Conservation (phyloP, 2,329 filamentous ascomycete genomes). For the Lizonia empirigonia region DNA sequence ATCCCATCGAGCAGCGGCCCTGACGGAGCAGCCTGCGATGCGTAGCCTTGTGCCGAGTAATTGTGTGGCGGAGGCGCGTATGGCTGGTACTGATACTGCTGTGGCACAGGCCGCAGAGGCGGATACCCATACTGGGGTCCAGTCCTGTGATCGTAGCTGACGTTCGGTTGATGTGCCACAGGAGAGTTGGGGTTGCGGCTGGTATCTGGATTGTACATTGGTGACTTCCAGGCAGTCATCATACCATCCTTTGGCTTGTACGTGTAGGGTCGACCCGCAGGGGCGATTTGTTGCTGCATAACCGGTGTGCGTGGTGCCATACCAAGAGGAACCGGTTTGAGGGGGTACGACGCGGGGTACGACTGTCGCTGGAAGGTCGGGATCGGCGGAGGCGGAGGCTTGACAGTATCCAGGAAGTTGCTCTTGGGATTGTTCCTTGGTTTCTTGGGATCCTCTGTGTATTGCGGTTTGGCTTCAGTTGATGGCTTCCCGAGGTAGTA, state of each 20-base stretch:
- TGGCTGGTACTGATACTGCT: slow-evolving; percentile 33
- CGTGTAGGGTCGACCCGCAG: slow-evolving; percentile 33
- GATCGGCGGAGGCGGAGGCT: slow-evolving; percentile 46
- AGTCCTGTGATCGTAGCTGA: slow-evolving; percentile 42
- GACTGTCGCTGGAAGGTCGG: slow-evolving; percentile 36
- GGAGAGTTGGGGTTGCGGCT: slow-evolving; percentile 47
- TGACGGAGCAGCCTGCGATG: slow-evolving; percentile 28
- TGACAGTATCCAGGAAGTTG: slow-evolving; percentile 73
- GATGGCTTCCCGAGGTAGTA: slow-evolving; percentile 85
- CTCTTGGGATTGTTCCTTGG: slow-evolving; percentile 69
- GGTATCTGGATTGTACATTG: slow-evolving; percentile 42
- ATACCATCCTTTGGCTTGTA: slow-evolving; percentile 43
- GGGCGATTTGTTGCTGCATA: slow-evolving; percentile 31
- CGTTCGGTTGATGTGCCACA: slow-evolving; percentile 47
- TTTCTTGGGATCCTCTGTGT: slow-evolving; percentile 75
- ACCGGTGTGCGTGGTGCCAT: slow-evolving; percentile 43
- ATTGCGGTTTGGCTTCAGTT: slow-evolving; percentile 89
- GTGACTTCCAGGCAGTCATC: slow-evolving; percentile 34
- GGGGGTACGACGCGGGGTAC: slow-evolving; percentile 48
- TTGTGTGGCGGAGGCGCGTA: slow-evolving; percentile 35
- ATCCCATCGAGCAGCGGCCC: slow-evolving; percentile 30
- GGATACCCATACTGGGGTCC: slow-evolving; percentile 32
- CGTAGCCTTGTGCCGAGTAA: slow-evolving; percentile 32
- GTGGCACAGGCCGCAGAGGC: slow-evolving; percentile 24
- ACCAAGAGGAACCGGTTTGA: slow-evolving; percentile 52